Evolutionary conservation across 139 green algal genomes (phyloP).

Genomic region (Micractinium sp.): DNA sequence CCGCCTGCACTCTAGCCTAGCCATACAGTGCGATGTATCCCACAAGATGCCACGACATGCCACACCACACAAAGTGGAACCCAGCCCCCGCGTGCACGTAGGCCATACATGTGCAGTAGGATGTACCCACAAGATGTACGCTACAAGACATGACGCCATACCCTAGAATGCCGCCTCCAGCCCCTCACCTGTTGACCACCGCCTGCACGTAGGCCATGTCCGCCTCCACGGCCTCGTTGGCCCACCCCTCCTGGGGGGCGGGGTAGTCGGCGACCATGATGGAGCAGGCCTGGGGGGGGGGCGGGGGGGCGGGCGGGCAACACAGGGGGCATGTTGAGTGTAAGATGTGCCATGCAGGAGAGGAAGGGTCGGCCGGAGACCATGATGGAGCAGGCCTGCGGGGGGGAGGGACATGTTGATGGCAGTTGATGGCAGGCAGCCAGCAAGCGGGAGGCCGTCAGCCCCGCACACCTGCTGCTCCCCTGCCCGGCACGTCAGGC

Average conservation of each 20-base stretch:
- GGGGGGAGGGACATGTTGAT: too few relatives aligned
- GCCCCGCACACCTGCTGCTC: too few relatives aligned
- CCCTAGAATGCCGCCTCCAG: too few relatives aligned
- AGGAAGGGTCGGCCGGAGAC: neutral
- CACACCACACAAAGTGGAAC: too few relatives aligned
- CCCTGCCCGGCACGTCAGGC: too few relatives aligned
- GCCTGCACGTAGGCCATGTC: conserved; percentile 67
- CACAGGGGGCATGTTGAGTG: too few relatives aligned
- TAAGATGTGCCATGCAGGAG: neutral
- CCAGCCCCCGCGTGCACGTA: conserved; percentile 32
- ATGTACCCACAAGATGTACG: neutral
- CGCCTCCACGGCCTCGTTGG: conserved; percentile 62
- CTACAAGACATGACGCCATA: neutral
- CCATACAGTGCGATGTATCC: too few relatives aligned
- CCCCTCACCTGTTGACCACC: conserved; percentile 44
- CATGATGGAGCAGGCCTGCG: neutral
- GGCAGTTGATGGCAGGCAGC: neutral
- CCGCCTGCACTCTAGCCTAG: too few relatives aligned
- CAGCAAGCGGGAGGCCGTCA: too few relatives aligned
- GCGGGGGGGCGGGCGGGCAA: too few relatives aligned
- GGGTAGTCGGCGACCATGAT: conserved; percentile 92
- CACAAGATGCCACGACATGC: too few relatives aligned
- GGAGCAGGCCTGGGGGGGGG: conserved; percentile 29
- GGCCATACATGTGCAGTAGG: conserved; percentile 53
- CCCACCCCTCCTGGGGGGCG: conserved; percentile 47